Base-by-base conservation (phyloP, 306 rosid genomes). In the Cucumis cinereus region DNA sequence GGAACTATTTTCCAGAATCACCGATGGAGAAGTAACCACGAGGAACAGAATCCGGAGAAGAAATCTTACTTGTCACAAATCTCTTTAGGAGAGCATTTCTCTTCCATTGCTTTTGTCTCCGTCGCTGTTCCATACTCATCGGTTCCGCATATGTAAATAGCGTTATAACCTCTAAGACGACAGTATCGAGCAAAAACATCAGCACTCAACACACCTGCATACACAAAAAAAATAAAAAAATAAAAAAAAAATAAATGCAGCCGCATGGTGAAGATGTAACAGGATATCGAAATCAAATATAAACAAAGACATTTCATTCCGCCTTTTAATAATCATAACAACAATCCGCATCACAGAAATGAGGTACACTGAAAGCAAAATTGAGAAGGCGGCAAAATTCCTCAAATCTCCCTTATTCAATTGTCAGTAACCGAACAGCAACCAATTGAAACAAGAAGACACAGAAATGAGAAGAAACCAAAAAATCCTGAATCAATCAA, bases 111-210 rank as follows among this genome's bases (percentile, higher is more conserved):
- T 73, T 94, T 94, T 14, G 98, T 94, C 86, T 94, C 98, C 1
- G 98, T 91, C 1, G 97, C 96, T 0, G 98, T 94, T 1, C 98
- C 98, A 17, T 94, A 94, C 82, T 91, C 97, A 73, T 91, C 97
- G 1, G 98, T 91, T 22, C 98, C 98, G 41, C 98, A 94, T 2
- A 94, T 84, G 84, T 94, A 94, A 13, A 94, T 87, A 35, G 86
- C 77, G 85, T 94, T 94, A 67, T 94, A 91, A 20, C 87, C 95
- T 16, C 97, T 83, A 61, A 94, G 89, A 1, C 97, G 96, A 45
- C 97, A 92, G 76, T 86, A 94, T 35, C 97, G 89, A 41, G 99
- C 99, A 49, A 90, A 92, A 23, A 92, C 99, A 77, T 94, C 99
- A 2, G 95, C 99, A 81, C 99, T 94, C 83, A 94, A 80, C 17